Conservation (phyloP, 208 protist genomes). For the Trypanosoma rangeli region DNA sequence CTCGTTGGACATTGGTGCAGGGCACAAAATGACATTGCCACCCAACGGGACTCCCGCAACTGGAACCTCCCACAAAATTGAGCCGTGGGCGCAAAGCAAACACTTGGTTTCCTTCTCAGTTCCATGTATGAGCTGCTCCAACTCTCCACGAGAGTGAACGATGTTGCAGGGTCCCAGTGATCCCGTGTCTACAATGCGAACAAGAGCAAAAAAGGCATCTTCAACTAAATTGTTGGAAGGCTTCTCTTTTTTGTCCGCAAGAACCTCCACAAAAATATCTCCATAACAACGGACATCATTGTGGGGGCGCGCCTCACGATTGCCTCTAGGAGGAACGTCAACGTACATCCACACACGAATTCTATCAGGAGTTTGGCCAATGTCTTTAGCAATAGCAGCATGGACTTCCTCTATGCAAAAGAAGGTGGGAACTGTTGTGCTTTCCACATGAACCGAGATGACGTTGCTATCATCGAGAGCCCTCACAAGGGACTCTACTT, state of each 20-base stretch:
- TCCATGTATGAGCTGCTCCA: neutral
- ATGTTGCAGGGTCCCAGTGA: conserved; percentile 7
- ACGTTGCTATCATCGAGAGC: conserved; percentile 41
- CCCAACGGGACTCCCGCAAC: conserved; percentile 5
- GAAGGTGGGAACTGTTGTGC: conserved; percentile 26
- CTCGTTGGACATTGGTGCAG: neutral
- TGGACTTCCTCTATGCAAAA: conserved; percentile 25
- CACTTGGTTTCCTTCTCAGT: neutral
- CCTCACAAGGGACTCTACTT: conserved; percentile 36
- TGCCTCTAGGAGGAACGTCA: neutral
- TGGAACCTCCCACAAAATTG: neutral
- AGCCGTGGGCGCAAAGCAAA: neutral
- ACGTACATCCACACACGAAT: conserved; percentile 37
- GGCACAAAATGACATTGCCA: conserved; percentile 14
- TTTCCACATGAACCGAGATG: conserved; percentile 19
- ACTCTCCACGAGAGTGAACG: conserved; percentile 12
- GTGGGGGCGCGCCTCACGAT: neutral
- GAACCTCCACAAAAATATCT: conserved; percentile 17
- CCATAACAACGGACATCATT: neutral
- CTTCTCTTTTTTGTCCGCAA: conserved; percentile 3
- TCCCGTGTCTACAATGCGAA: conserved; percentile 4
- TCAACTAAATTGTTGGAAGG: neutral
- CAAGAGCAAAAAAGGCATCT: conserved; percentile 19
- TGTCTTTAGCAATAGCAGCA: conserved; percentile 32
- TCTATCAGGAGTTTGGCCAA: conserved; percentile 27